Evolutionary conservation across 106 monocot genomes (phyloP), one percentile per base, ranked within the genome.

Genomic region (Posidonia australis): DNA sequence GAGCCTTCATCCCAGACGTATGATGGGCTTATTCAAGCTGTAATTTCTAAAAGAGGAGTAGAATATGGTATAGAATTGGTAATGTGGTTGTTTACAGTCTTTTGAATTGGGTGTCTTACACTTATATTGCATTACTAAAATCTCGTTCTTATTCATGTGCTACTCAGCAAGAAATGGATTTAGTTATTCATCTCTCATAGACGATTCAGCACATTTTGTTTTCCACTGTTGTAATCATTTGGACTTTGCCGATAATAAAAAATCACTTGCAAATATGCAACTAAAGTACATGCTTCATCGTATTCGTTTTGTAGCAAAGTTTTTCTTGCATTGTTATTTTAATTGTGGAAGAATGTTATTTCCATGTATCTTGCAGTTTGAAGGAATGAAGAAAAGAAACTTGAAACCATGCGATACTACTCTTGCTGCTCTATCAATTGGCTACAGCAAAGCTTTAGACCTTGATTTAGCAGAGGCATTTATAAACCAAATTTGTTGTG

Each of bases 1-100:
- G 29, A 75, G 68, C 87, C 98, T 69, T 84, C 87, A 28, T 36
- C 58, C 21, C 58, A 72, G 77, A 83, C 87, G 65, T 98, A 81
- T 73, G 83, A 85, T 81, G 91, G 87, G 51, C 75, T 91, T 71
- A 70, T 98, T 60, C 84, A 78, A 70, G 87, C 87, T 76, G 74
- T 76, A 44, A 62, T 83, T 58, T 31, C 55, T 29, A 60, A 72
- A 13, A 91, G 77, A 72, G 90, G 82, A 52, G 76, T 76, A 62
- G 28, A 64, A 70, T 75, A 79, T 71, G 84, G 70, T 25, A 77
- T 79, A 70, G 64, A 85, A 79, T 32, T 98, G 86, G 96, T 96
- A 84, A 32, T 11, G 16, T 57, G 44, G 24, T 42, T 44, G 10
- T 54, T 17, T 52, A 30, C 41, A 58, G 58, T 46, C 12, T 29